Evolutionary conservation across 164 flowering plant genomes (phyloP), one percentile per base, ranked within the genome.

Genomic region (Saururus chinensis): DNA sequence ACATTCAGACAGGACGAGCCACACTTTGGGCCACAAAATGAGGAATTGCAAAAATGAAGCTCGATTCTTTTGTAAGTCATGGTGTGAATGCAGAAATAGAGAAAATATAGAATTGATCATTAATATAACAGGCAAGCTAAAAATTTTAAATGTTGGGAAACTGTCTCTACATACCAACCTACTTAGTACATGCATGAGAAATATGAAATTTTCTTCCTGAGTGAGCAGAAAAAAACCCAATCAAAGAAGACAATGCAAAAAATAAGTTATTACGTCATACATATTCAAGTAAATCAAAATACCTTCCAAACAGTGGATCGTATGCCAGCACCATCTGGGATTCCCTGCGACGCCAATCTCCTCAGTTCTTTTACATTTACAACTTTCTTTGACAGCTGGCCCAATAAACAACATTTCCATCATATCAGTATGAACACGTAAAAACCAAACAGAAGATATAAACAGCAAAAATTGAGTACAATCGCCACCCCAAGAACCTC

Each of bases 301-400:
- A 92, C 98, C 95, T 92, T 93, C 98, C 98, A 93, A 19, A 83
- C 87, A 0, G 85, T 80, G 23, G 96, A 70, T 21, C 98, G 92
- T 64, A 90, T 81, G 16, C 91, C 95, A 40, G 87, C 77, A 53
- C 81, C 84, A 77, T 93, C 98, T 0, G 92, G 95, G 55, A 93
- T 73, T 4, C 98, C 89, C 67, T 81, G 87, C 10, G 85, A 79
- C 13, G 95, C 90, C 65, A 93, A 76, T 63, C 79, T 83, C 75
- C 95, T 70, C 71, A 90, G 64, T 60, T 88, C 98, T 53, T 73
- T 66, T 76, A 87, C 25, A 72, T 81, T 82, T 16, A 93, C 69
- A 57, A 83, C 79, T 77, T 88, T 87, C 80, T 70, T 90, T 56
- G 95, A 84, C 23, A 89, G 57, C 98, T 93, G 56, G 42, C 59